Base-by-base conservation (phyloP, 139 green algal species). In the Chlamydomonas sphaeroides region DNA sequence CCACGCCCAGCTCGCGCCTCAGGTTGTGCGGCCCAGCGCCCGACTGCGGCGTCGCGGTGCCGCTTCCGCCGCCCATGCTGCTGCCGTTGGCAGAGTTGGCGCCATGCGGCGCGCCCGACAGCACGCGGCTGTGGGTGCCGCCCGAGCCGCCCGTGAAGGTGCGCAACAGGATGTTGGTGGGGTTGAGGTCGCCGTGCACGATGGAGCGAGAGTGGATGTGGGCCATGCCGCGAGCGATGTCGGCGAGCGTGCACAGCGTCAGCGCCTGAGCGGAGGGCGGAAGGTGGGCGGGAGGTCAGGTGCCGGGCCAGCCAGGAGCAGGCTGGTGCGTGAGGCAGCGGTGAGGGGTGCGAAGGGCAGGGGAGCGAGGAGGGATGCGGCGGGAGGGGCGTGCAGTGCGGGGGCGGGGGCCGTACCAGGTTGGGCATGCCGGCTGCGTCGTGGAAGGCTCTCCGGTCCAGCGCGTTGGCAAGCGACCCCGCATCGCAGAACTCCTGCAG, bases 181-280 rank as follows among this genome's bases (percentile, higher is more conserved):
- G 79, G 56, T 80, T 89, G 30, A 89, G 85, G 61, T 89, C 85
- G 32, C 85, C 85, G 57, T 89, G 85, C 33, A 89, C 74, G 38
- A 89, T 80, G 79, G 57, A 65, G 36, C 77, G 65, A 25, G 67
- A 65, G 67, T 89, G 85, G 39, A 89, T 78, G 68, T 89, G 85
- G 35, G 79, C 66, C 85, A 89, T 86, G 66, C 85, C 85, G 53
- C 73, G 53, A 2, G 85, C 85, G 5, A 89, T 70, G 73, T 86
- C 85, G 23, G 66, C 61, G 33, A 89, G 73, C 21, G 70, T 26
- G 42, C 45, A 67, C 36, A 89, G 57, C 21, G 82, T 49, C 30
- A 84, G 75, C 38, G 78, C 65, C 80, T 81, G 70, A 33, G 32
- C 56, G n/a, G 6, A 28, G 33, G 35, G 20, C 35, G 66, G 39